Conservation (phyloP, 768 basidiomycete species). For the Cubamyces lactineus region DNA sequence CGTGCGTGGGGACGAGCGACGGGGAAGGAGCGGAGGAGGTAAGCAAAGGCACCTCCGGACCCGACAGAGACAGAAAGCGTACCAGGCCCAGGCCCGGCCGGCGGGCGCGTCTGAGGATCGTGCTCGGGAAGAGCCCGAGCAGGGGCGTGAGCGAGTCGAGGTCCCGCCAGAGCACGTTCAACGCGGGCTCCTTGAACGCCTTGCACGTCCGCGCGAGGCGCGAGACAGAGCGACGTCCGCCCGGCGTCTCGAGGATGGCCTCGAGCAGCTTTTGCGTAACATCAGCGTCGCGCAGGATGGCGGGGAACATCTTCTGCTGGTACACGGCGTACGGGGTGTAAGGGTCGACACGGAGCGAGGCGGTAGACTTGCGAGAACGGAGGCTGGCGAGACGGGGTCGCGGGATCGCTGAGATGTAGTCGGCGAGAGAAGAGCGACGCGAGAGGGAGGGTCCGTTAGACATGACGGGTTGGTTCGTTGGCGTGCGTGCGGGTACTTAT, state of each 20-base stretch:
- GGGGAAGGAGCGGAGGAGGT: slow-evolving; percentile 16
- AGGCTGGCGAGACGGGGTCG: slow-evolving; percentile 32
- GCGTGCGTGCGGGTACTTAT: slow-evolving; percentile 26
- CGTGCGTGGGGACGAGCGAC: slow-evolving; percentile 1
- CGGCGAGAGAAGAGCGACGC: slow-evolving; percentile 34
- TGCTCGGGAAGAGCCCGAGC: slow-evolving; percentile 69
- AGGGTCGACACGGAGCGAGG: slow-evolving; percentile 26
- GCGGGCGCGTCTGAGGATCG: slow-evolving; percentile 67
- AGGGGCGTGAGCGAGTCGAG: slow-evolving; percentile 75
- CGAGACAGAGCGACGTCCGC: slow-evolving; percentile 68
- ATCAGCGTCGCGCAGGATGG: slow-evolving; percentile 65
- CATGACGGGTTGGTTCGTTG: slow-evolving; percentile 23
- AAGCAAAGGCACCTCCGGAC: slow-evolving; percentile 20
- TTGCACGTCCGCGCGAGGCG: slow-evolving; percentile 76
- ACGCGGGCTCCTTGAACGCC: slow-evolving; percentile 71
- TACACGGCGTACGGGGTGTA: slow-evolving; percentile 49
- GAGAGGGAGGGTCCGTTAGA: slow-evolving; percentile 34
- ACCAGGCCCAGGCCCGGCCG: slow-evolving; percentile 80
- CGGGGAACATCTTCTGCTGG: slow-evolving; percentile 54
- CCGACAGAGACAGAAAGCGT: slow-evolving; percentile 36
- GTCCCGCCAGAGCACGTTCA: slow-evolving; percentile 76
- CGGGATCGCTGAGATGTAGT: slow-evolving; percentile 31
- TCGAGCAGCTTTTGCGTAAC: slow-evolving; percentile 56
- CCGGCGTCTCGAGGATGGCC: slow-evolving; percentile 56
- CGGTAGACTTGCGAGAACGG: slow-evolving; percentile 37